Conservation (phyloP, 2,329 filamentous ascomycete genomes). For the Diaporthe caulivora region DNA sequence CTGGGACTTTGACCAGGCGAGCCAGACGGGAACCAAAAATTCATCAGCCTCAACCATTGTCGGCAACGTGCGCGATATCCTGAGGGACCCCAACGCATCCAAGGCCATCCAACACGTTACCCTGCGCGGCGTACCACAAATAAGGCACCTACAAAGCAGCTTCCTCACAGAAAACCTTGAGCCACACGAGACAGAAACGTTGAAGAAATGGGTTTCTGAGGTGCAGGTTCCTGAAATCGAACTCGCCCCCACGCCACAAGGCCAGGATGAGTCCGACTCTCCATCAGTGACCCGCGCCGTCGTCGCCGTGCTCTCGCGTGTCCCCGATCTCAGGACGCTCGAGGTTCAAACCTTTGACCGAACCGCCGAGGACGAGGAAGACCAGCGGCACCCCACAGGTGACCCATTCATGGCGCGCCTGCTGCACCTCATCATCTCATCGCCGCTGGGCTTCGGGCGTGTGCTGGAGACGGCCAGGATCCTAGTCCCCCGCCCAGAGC, state of each 20-base stretch:
- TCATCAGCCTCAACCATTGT: background rate
- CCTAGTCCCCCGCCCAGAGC: background rate
- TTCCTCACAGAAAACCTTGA: background rate
- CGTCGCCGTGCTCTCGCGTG: background rate
- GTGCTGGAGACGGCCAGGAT: background rate
- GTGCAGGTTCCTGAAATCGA: background rate
- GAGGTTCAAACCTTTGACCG: background rate
- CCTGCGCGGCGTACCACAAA: background rate
- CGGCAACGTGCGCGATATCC: background rate
- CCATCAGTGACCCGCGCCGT: background rate
- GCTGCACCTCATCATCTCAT: background rate
- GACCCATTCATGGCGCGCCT: background rate
- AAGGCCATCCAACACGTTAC: background rate
- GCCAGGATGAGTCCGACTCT: background rate
- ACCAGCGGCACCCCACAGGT: background rate
- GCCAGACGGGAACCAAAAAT: background rate
- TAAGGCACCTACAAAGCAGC: background rate
- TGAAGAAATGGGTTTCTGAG: background rate
- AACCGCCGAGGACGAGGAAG: background rate
- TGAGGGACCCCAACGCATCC: background rate
- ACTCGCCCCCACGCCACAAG: background rate
- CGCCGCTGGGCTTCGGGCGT: background rate
- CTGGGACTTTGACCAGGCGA: slow-evolving; percentile 6
- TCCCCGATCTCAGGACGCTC: background rate
- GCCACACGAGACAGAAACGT: background rate